Evolutionary conservation across 2,329 filamentous ascomycete genomes (phyloP), one percentile per base, ranked within the genome.

Genomic region (Coleophoma crateriformis): DNA sequence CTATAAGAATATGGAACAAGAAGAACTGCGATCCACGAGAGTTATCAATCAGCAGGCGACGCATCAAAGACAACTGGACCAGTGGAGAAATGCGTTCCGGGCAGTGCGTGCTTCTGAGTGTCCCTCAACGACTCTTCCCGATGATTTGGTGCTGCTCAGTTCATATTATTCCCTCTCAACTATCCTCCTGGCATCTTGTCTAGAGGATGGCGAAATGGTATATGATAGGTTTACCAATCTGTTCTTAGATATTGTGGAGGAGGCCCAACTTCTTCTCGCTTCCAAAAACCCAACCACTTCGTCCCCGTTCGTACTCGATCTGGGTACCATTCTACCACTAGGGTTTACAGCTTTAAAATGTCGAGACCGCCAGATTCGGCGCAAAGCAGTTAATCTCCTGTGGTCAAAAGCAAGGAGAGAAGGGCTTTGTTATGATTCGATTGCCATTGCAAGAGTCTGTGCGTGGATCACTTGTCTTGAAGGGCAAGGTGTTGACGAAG

Each of bases 401-500:
- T 64, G 61, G 61, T 60, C 56, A 5, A 63, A 63, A 53, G 59
- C 61, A 33, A 53, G 61, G n/a, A 50, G 61, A 40, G 61, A 64
- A 54, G 61, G 61, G 22, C 48, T 64, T 11, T 63, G 61, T 45
- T 64, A 61, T 37, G 61, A 64, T 46, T 63, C 61, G 1, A 63
- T 64, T 39, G 59, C 57, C 3, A 58, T 63, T 15, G 61, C 61
- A 45, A 53, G 61, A 17, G 52, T 64, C 5, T 63, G 61, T 51
- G 61, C 61, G n/a, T 64, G 61, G 61, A 48, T 64, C 35, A 55
- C 57, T 22, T 61, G 57, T 48, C 62, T 64, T 41, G 61, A 64
- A 45, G 59, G 58, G n/a, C 60, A 64, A 49, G 60, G 61, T 11
- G 54, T 61, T 5, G 53, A 50, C 44, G 60, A 61, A 27, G 61